Percentiles rank a stretch among this genome's conserved stretches.
phyloP scores from a whole-genome alignment of 805 yeast species.

The Kockiozyma suomiensis region DNA sequence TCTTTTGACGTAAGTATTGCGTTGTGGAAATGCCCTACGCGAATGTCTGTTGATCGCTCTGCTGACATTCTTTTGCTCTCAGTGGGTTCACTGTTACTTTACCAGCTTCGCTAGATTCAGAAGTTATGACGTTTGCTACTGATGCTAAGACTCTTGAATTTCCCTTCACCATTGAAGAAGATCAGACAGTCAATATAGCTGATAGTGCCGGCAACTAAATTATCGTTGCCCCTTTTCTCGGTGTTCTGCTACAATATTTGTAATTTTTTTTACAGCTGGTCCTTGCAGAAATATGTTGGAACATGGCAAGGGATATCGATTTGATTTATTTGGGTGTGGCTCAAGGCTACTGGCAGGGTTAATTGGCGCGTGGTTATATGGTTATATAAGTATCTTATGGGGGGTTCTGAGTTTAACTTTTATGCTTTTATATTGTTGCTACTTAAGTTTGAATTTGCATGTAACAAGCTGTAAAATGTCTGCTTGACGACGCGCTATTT shows the following conservation, averaged over 20 bases:
- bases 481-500: no score
- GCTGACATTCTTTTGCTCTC: not conserved
- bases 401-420: not conserved
- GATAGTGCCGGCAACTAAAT: slow-evolving; percentile 1
- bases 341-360: no score
- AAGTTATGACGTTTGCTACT: slow-evolving; percentile 1
- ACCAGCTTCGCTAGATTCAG: slow-evolving; percentile 18
- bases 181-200: slow-evolving; percentile 15
- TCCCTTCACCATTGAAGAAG: slow-evolving; percentile 30
- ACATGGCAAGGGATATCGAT: no score
- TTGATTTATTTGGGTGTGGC: no score
- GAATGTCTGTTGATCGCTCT: not conserved
- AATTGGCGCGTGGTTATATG: not conserved
- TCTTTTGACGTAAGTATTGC: slow-evolving; percentile 20
- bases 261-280: no score
- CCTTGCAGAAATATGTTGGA: no score
- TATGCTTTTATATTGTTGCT: not conserved
- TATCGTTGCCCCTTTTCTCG: not conserved
- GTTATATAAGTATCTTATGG: not conserved
- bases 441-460: no score
- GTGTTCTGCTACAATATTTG: not conserved
- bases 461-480: no score
- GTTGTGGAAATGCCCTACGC: no score
- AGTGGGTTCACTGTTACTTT: slow-evolving; percentile 30
- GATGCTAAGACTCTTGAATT: slow-evolving; percentile 8